Evolutionary conservation across 23 red algal species (phyloP), one percentile per base, ranked within the genome.

Genomic region (Chondrus crispus): DNA sequence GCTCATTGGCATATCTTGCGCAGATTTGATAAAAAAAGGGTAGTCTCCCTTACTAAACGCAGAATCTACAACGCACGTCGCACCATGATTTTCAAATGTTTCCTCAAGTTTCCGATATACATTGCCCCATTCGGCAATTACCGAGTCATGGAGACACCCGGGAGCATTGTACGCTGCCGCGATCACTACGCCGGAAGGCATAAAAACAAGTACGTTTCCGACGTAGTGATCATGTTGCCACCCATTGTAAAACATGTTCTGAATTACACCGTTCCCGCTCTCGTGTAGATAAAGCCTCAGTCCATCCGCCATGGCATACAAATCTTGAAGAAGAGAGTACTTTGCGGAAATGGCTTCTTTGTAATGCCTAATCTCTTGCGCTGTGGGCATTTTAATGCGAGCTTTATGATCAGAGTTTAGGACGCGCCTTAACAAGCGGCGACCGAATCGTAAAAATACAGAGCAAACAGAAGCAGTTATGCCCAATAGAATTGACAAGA

Each of bases 181-280:
- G 35, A 2, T 54, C 24, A 76, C 12, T 12, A 43, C 28, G 1
- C 29, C 70, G 8, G 70, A 26, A 6, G 70, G 70, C 26, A 76
- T 10, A 76, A 76, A 43, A 38, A 41, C 70, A 9, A 85, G 47
- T 35, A 85, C 49, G 64, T 85, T 64, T 13, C 4, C 20, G 18
- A 64, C 55, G 64, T 40, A 64, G 9, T 85, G 54, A 18, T 85
- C 49, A 38, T 32, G 81, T 54, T 85, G 49, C 81, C 81, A 85
- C 1, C 38, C 53, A 64, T 85, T 68, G 81, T 64, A 85, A 2
- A 63, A 85, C 29, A 64, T 43, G 40, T 64, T 85, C 64, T 85
- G 81, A 45, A 85, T 63, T 4, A 68, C 51, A 24, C 0, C 0
- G 64, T 43, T 85, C 20, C 28, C 48, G 22, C 30, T 28, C 36